Evolutionary conservation across 208 protist species (phyloP), one percentile per base, ranked within the genome.

Genomic region (Acanthamoeba castellanii): DNA sequence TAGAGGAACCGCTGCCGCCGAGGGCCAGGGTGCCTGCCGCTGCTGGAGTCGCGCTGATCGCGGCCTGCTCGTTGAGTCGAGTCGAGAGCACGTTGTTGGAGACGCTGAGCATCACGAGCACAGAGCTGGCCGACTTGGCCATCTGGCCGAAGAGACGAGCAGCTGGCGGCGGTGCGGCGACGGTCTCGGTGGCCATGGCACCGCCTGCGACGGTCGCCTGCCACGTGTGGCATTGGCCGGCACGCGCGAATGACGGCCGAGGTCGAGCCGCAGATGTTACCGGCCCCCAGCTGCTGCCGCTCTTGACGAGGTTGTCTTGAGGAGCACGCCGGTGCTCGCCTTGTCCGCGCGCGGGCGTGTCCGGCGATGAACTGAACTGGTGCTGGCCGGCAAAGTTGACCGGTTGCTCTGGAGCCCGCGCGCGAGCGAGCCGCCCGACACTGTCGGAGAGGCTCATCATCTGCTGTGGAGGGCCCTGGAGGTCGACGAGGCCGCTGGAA

Each of bases 331-430:
- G 11, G 59, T 27, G 88, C 76, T 70, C 34, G 11, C 11, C 88
- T 93, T 93, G 88, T 50, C 37, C 8, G n/a, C n/a, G 20, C 61
- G 30, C 25, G 88, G 42, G 50, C n/a, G n/a, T n/a, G n/a, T n/a
- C 61, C 78, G 68, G 68, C 64, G 42, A 68, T n/a, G n/a, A 93
- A 93, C 64, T 81, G n/a, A 70, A 78, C 42, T 52, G 34, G 47
- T 64, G 57, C 25, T 16, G 27, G 64, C 68, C 88, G 18, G 55
- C 45, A 42, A 76, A 59, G 42, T 34, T 55, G 11, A 93, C 68
- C n/a, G n/a, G 52, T 70, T 93, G 88, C 88, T 93, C 88, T 93
- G 34, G 16, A 93, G n/a, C n/a, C n/a, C n/a, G n/a, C n/a, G 42
- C 13, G 47, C 20, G n/a, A 93, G 61, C 59, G 32, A 13, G 88